Evolutionary conservation across 106 monocot species (phyloP).

Genomic region (Amphibolis antarctica): DNA sequence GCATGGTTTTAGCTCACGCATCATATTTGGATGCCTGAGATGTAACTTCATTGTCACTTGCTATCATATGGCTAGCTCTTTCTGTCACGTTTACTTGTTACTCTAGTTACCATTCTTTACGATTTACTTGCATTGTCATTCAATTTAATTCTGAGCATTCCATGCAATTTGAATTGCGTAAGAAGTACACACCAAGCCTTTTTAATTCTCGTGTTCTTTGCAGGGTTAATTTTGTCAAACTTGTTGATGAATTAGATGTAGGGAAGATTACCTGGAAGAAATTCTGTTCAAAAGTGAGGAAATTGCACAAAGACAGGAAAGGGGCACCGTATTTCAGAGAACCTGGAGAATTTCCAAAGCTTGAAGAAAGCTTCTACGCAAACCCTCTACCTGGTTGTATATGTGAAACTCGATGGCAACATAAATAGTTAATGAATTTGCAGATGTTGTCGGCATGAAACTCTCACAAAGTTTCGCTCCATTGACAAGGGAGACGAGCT

Average conservation of each 20-base stretch:
- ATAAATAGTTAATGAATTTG: neutral
- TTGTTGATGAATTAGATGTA: conserved; percentile 59
- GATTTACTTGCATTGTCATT: no score
- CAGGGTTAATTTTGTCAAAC: conserved; percentile 68
- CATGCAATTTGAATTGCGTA: no score
- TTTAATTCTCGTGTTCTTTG: neutral
- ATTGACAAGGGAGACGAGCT: conserved; percentile 1
- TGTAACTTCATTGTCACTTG: no score
- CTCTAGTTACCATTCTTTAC: no score
- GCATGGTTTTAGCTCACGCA: no score
- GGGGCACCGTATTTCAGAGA: conserved; percentile 78
- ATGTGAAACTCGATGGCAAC: conserved; percentile 32
- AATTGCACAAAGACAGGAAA: conserved; percentile 44
- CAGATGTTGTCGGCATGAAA: neutral
- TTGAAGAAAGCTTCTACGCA: conserved; percentile 87
- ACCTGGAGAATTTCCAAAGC: conserved; percentile 72
- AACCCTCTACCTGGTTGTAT: conserved; percentile 87
- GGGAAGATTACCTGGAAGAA: conserved; percentile 69
- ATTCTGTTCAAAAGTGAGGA: conserved; percentile 72
- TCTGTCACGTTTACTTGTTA: no score
- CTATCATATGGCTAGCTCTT: no score
- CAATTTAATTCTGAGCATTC: no score
- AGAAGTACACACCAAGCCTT: neutral
- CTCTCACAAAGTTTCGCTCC: neutral
- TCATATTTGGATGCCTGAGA: no score